Conservation (phyloP, 345 rosid species). For the Citrus reticulata region DNA sequence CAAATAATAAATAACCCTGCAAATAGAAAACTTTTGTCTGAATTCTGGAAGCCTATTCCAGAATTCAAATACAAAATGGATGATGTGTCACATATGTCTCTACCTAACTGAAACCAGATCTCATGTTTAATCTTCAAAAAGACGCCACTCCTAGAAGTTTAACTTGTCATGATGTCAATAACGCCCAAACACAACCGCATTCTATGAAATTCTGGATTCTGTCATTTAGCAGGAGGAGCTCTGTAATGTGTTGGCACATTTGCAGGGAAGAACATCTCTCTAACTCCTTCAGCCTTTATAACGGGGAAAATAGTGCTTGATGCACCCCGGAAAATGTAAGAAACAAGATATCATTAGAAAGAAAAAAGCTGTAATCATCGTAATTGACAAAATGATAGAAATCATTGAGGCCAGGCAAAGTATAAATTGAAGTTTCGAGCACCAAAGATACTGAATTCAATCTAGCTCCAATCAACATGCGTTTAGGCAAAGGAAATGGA, state of each 20-base stretch:
- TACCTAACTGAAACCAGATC: not conserved
- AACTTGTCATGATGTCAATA: not conserved
- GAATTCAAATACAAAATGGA: not conserved
- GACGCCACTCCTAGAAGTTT: not conserved
- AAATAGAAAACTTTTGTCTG: not conserved
- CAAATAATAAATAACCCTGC: too few species aligned
- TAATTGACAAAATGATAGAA: not conserved
- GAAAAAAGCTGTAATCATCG: not conserved
- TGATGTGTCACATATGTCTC: not conserved
- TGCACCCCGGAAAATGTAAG: not conserved
- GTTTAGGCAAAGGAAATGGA: constrained; percentile 9
- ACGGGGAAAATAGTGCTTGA: not conserved
- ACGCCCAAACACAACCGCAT: not conserved
- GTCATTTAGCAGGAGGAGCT: not conserved
- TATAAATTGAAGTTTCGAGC: not conserved
- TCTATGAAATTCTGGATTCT: not conserved
- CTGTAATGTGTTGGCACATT: not conserved
- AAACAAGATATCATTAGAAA: not conserved
- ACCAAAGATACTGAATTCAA: not conserved
- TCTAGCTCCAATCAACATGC: not conserved
- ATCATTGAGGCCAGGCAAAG: not conserved
- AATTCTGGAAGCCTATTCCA: not conserved
- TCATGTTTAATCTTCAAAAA: not conserved
- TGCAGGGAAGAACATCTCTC: constrained; percentile 1
- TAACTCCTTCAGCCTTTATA: not conserved